phyloP scores from a whole-genome alignment of 2,329 filamentous ascomycete species.

The Akanthomyces lecanii region DNA sequence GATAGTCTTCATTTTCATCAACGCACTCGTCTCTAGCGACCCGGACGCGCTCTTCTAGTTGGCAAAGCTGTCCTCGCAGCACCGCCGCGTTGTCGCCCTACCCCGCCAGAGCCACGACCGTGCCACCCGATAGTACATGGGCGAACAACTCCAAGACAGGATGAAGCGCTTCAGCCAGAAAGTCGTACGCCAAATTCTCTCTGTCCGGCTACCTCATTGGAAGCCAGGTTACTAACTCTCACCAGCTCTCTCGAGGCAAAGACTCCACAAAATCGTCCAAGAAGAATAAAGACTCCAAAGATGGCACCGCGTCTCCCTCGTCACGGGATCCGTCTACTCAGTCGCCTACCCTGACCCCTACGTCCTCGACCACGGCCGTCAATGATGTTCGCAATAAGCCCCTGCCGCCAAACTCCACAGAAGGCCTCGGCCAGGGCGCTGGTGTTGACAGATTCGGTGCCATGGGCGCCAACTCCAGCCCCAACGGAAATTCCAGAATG shows the following conservation, averaged over 20 bases:
- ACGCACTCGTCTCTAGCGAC: background rate
- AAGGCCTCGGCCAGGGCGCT: conserved; percentile 30
- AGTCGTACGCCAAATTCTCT: conserved; percentile 65
- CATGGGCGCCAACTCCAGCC: conserved; percentile 31
- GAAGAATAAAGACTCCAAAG: conserved; percentile 68
- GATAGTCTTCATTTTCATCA: background rate
- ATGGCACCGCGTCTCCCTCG: conserved; percentile 77
- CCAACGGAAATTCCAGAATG: conserved; percentile 42
- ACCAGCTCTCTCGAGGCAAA: conserved; percentile 87
- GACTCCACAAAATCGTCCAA: conserved; percentile 77
- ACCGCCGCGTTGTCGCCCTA: conserved; percentile 14
- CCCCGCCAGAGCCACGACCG: conserved; percentile 17
- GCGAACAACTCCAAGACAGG: conserved; percentile 40
- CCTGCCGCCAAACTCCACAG: conserved; percentile 54
- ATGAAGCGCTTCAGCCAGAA: conserved; percentile 98
- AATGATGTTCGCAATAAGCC: conserved; percentile 84
- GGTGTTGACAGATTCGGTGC: conserved; percentile 41
- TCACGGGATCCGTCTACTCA: conserved; percentile 51
- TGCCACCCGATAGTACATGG: conserved; percentile 9
- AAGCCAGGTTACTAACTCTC: background rate
- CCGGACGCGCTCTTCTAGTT: conserved; percentile 5
- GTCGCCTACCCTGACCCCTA: conserved; percentile 68
- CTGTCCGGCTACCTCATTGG: conserved; percentile 16
- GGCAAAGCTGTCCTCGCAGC: conserved; percentile 8
- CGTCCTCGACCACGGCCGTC: conserved; percentile 82